Percentiles rank a stretch among this genome's conserved stretches.
phyloP scores from a whole-genome alignment of 306 rosid species.

The Quercus glauca region DNA sequence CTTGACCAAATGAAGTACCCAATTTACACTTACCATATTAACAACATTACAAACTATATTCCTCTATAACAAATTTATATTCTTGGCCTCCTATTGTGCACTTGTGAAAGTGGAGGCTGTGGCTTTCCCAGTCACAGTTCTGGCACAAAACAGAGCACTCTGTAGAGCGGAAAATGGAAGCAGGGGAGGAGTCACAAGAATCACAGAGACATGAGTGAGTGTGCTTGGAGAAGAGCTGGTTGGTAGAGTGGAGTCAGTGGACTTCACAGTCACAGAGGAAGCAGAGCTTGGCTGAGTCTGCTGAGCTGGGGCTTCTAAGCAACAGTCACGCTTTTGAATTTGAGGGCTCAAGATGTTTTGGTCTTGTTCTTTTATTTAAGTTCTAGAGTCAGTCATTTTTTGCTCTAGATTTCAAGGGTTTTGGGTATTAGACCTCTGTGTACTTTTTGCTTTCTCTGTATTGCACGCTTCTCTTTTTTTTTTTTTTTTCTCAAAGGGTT shows the following conservation, averaged over 20 bases:
- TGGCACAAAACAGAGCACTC: slow-evolving; percentile 77
- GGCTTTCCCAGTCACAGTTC: slow-evolving; percentile 87
- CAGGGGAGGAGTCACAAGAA: slow-evolving; percentile 60
- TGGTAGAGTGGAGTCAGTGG: slow-evolving; percentile 50
- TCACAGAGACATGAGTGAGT: slow-evolving; percentile 70
- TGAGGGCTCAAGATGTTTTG: slow-evolving; percentile 7
- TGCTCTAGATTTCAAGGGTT: neutral
- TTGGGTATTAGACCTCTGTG: neutral
- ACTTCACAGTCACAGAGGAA: slow-evolving; percentile 73
- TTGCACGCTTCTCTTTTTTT: no score
- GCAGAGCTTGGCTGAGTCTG: slow-evolving; percentile 87
- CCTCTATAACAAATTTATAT: neutral
- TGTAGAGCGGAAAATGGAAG: slow-evolving; percentile 74
- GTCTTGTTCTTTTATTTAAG: neutral
- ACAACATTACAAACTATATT: no score
- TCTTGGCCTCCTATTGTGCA: slow-evolving; percentile 61
- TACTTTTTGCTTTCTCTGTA: neutral
- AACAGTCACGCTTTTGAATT: slow-evolving; percentile 45
- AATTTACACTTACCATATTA: slow-evolving; percentile 23
- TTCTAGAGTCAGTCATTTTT: slow-evolving; percentile 29
- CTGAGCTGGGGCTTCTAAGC: slow-evolving; percentile 54
- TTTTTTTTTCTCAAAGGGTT: neutral
- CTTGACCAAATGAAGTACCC: no score
- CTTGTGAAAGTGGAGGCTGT: slow-evolving; percentile 37
- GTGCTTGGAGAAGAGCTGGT: slow-evolving; percentile 83